Evolutionary conservation across 2,329 filamentous ascomycete species (phyloP), one percentile per base, ranked within the genome.

Genomic region (Trichoderma polysporum): DNA sequence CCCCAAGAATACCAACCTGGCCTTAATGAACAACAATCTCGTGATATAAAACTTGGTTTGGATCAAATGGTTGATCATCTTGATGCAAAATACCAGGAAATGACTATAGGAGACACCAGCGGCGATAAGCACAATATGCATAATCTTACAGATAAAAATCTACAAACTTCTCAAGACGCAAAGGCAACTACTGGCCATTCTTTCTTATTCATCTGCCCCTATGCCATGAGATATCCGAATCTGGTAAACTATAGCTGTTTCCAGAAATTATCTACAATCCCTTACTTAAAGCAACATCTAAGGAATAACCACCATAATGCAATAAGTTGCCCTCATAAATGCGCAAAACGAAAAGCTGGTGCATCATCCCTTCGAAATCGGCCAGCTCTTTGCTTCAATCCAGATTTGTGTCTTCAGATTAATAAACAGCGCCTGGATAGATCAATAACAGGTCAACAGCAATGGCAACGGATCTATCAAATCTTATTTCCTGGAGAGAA

Each of bases 271-370:
- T 22, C 19, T 4, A 15, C 22, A 9, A 49, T 60, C 22, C 22
- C 57, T 2, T 60, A 60, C 12, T 25, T 60, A 4, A 60, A 60
- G 22, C 57, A 60, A 19, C 57, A 60, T 60, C 57, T 60, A 4
- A 50, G 41, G 17, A n/a, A 35, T n/a, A 49, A 29, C 13, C 57
- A 49, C 37, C 45, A 33, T 10, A 13, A 29, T 9, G 31, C 57
- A 13, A 17, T 6, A 2, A 12, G 27, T 12, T 60, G 57, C 22
- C 39, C n/a, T 35, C 45, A 49, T 31, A 15, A 7, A 7, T 54
- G 50, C 8, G 27, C n/a, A 19, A 54, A 35, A 2, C 29, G 29
- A 13, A 33, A 6, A 12, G 1, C 9, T 13, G 5, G 31, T 1
- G 13, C 50, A n/a, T n/a, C n/a, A n/a, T 17, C 2, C 3, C 15